Conservation (phyloP, 768 basidiomycete species). For the Phaffia tasmanica region DNA sequence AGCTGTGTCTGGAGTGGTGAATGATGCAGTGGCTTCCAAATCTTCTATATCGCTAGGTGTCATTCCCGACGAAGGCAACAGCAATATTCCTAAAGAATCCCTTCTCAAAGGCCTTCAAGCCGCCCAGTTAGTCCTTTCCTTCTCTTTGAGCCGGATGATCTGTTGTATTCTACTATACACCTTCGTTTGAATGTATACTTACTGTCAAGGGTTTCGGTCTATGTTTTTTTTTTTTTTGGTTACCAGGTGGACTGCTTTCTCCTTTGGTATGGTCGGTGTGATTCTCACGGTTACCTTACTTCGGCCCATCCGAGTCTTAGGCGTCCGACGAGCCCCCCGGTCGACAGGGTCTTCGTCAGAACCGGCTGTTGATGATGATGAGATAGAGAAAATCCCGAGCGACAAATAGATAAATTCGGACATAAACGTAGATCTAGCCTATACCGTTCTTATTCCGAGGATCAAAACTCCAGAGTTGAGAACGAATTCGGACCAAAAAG, state of each 20-base stretch:
- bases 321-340: not conserved
- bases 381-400: too few species aligned
- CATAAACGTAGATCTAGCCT: too few species aligned
- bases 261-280: not conserved
- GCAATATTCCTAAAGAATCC: not conserved
- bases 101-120: conserved; percentile 10
- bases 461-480: too few species aligned
- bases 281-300: not conserved
- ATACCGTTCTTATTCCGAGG: too few species aligned
- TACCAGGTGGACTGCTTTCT: conserved; percentile 11
- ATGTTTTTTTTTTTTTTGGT: not conserved
- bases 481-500: too few species aligned
- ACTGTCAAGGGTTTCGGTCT: too few species aligned
- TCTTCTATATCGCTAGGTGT: not conserved
- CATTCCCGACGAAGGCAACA: not conserved
- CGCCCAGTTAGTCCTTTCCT: conserved; percentile 4
- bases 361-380: too few species aligned
- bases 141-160: too few species aligned
- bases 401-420: too few species aligned
- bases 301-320: conserved; percentile 5
- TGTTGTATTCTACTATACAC: too few species aligned
- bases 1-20: conserved; percentile 8
- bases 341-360: too few species aligned
- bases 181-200: not conserved
- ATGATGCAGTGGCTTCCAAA: conserved; percentile 17